Evolutionary conservation across 2,329 filamentous ascomycete genomes (phyloP), one percentile per base, ranked within the genome.

Genomic region (Diaporthe batatas): DNA sequence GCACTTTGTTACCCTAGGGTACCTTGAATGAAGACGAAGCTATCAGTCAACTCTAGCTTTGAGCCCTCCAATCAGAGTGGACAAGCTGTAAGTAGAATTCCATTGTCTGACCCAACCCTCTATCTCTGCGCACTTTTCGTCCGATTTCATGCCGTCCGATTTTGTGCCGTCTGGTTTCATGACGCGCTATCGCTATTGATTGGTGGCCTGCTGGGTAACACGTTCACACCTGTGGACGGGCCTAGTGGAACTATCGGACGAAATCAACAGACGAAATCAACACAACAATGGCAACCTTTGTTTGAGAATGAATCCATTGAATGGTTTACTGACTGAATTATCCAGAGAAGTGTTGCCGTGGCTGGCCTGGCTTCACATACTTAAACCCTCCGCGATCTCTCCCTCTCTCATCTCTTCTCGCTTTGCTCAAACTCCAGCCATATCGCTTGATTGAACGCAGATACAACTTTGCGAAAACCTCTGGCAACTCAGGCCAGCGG

Each of bases 381-480:
- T 67, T 67, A 53, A 53, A 67, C 44, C 62, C 62, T 39, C 62
- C 12, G 36, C 21, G 29, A 11, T 21, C 12, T 51, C 11, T 14
- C 21, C n/a, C 14, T 25, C 10, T 10, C 8, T 49, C 21, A 7
- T 7, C 44, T n/a, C n/a, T n/a, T n/a, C 44, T 23, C 11, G 7
- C 2, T 11, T 11, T 23, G n/a, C 44, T 8, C 21, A 47, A 36
- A 14, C 12, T 53, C 32, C 32, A 53, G 21, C 47, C n/a, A 18
- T 7, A 18, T 12, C 2, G 16, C 39, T 10, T 10, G 18, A 49
- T 34, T 11, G 21, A 7, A 34, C 39, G 6, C 23, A 44, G 39
- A 11, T 39, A 25, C 25, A 39, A 25, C 62, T 44, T 3, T 12
- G 25, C 14, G n/a, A 7, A 44, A 47, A 21, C 21, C 44, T 47